phyloP scores from a whole-genome alignment of 23 red algal species.

The Gracilariopsis chorda region DNA sequence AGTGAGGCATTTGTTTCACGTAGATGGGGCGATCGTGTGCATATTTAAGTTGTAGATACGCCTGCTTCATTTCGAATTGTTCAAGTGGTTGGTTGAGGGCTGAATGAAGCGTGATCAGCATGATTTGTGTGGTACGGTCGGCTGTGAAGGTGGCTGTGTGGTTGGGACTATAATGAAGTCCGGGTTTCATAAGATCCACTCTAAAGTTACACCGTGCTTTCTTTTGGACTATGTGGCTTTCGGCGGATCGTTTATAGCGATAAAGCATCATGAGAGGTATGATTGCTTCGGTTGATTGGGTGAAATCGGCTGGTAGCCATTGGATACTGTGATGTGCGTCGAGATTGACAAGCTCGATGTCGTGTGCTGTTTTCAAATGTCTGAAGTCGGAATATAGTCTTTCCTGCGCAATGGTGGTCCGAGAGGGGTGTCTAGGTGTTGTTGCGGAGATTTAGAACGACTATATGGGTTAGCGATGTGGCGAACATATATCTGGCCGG shows the following conservation, averaged over 20 bases:
- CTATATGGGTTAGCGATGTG: no score
- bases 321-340: background rate
- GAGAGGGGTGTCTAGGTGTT: no score
- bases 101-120: background rate
- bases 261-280: no score
- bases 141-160: background rate
- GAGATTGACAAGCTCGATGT: background rate
- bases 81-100: background rate
- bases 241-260: constrained; percentile 1
- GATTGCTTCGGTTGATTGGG: background rate
- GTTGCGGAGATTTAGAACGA: no score
- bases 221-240: background rate
- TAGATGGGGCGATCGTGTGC: background rate
- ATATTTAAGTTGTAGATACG: background rate
- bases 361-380: no score
- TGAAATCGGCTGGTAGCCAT: background rate
- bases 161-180: background rate
- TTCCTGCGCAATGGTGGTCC: no score
- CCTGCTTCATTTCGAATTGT: background rate
- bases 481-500: no score
- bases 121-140: background rate
- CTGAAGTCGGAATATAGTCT: no score
- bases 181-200: constrained; percentile 23
- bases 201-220: background rate
- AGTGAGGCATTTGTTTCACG: background rate